phyloP scores from a whole-genome alignment of 345 rosid genomes.

The Brassica juncea region DNA sequence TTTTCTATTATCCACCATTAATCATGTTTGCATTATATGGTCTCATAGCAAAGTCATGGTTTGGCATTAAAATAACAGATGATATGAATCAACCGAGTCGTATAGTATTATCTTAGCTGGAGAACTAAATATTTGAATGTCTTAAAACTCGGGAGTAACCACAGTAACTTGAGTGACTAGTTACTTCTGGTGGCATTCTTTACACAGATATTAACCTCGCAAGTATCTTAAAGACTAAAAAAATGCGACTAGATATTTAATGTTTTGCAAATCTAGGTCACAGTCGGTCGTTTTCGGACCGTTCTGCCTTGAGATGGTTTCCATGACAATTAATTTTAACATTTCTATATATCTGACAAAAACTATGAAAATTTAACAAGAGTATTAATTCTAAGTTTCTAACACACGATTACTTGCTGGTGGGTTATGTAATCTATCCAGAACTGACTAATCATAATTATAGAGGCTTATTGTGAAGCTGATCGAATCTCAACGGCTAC shows the following conservation, averaged over 20 bases:
- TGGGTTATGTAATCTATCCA: neutral
- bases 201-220: neutral
- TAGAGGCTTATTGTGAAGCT: neutral
- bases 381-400: neutral
- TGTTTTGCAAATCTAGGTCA: conserved; percentile 9
- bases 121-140: neutral
- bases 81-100: neutral
- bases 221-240: neutral
- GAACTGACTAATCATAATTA: neutral
- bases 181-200: neutral
- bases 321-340: conserved; percentile 4
- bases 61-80: neutral
- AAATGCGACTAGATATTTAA: neutral
- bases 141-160: neutral
- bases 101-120: neutral
- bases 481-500: conserved; percentile 22
- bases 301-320: conserved; percentile 15
- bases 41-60: neutral
- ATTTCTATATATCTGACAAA: neutral
- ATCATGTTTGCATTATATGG: neutral
- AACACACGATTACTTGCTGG: neutral
- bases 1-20: neutral
- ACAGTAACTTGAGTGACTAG: neutral
- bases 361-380: neutral
- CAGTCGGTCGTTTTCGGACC: conserved; percentile 33